Conservation (phyloP, 345 rosid species). For the Brassica nigra region DNA sequence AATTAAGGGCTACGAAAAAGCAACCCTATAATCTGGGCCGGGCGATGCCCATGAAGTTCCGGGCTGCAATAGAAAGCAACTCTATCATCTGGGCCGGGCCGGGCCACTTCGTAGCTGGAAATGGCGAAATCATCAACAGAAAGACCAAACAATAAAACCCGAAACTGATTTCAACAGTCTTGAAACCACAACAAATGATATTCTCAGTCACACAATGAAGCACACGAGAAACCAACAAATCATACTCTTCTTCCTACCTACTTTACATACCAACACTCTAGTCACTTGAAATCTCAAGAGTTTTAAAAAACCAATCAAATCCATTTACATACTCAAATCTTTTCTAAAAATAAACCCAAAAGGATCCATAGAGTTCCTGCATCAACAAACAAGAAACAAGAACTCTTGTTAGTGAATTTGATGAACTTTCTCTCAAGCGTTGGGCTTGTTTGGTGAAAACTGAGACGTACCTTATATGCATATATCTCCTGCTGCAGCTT, state of each 20-base stretch:
- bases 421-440: background rate
- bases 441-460: background rate
- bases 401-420: conserved; percentile 21
- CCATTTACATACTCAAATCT: conserved; percentile 30
- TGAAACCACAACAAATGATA: conserved; percentile 22
- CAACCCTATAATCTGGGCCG: background rate
- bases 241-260: conserved; percentile 19
- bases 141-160: background rate
- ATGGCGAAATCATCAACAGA: background rate
- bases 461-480: conserved; percentile 32
- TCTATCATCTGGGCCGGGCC: background rate
- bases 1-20: background rate
- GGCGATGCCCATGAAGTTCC: background rate
- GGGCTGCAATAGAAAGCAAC: background rate
- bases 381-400: conserved; percentile 15
- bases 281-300: conserved; percentile 28
- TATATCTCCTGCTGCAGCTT: background rate
- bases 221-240: conserved; percentile 19
- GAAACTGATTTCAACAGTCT: conserved; percentile 14
- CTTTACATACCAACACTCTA: conserved; percentile 18
- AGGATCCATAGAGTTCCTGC: conserved; percentile 27
- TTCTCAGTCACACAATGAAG: conserved; percentile 13
- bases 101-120: background rate
- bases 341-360: conserved; percentile 1
- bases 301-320: conserved; percentile 31